Conservation (phyloP, 768 basidiomycete species). For the Hygrophoropsis aurantiaca region DNA sequence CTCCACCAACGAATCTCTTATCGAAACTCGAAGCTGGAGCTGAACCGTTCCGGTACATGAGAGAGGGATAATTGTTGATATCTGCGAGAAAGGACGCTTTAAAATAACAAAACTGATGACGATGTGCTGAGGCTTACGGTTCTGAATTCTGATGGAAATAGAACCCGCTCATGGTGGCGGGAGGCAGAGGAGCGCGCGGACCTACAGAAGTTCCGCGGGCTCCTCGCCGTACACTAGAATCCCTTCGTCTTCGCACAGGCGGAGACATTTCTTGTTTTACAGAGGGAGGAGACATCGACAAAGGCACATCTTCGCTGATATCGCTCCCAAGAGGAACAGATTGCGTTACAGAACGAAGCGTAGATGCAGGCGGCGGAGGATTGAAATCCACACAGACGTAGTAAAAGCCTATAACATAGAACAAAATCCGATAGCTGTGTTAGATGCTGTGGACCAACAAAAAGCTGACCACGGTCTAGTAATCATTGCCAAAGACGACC, state of each 20-base stretch:
- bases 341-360: constrained; percentile 32
- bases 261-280: constrained; percentile 39
- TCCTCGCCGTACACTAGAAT: constrained; percentile 46
- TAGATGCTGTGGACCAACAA: constrained; percentile 9
- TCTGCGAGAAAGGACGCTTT: constrained; percentile 36
- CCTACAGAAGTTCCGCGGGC: constrained; percentile 50
- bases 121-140: constrained; percentile 58
- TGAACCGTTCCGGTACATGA: constrained; percentile 73
- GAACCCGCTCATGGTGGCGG: constrained; percentile 84
- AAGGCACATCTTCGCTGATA: constrained; percentile 24
- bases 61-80: constrained; percentile 87
- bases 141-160: constrained; percentile 94
- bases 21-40: constrained; percentile 85
- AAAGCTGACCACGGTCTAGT: constrained; percentile 1
- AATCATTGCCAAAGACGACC: constrained; percentile 2
- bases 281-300: constrained; percentile 29
- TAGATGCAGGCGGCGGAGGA: constrained; percentile 47
- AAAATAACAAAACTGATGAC: constrained; percentile 5
- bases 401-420: constrained; percentile 69
- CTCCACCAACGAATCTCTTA: constrained; percentile 33
- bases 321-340: constrained; percentile 33
- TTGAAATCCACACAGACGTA: constrained; percentile 94
- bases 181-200: constrained; percentile 44
- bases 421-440: constrained; percentile 9
- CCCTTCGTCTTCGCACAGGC: constrained; percentile 36